A percentile compares a stretch with the other conserved stretches of the same genome.
Conservation (phyloP, 352 stramenopile species). For the Phytophthora boehmeriae region DNA sequence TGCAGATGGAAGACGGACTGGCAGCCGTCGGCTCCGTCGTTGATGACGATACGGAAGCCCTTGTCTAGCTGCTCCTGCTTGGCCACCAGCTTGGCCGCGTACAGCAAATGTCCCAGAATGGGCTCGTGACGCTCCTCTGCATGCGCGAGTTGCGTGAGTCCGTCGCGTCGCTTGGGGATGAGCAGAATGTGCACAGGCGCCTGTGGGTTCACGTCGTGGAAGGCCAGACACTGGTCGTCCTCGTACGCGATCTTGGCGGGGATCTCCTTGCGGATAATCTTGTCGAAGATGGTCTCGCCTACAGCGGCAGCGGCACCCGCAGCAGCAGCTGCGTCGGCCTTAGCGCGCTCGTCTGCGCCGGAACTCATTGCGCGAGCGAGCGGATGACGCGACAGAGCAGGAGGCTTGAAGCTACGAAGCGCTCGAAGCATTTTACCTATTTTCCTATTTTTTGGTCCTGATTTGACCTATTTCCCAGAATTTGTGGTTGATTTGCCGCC, state of each 20-base stretch:
- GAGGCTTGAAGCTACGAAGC: constrained; percentile 16
- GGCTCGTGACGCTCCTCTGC: constrained; percentile 93
- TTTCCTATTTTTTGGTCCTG: neutral
- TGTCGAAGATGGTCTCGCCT: constrained; percentile 97
- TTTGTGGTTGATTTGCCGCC: neutral
- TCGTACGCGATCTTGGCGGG: constrained; percentile 96
- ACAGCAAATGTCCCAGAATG: constrained; percentile 94
- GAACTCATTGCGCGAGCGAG: constrained; percentile 51
- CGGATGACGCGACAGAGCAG: constrained; percentile 11
- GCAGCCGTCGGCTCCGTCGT: constrained; percentile 96
- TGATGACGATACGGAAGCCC: constrained; percentile 97
- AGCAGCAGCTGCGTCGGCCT: constrained; percentile 56
- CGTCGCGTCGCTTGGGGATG: constrained; percentile 96
- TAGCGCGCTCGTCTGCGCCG: constrained; percentile 55
- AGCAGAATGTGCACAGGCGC: constrained; percentile 97
- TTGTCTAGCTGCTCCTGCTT: constrained; percentile 91
- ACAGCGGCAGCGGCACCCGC: constrained; percentile 43
- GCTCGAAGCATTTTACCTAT: constrained; percentile 27
- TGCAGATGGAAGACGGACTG: constrained; percentile 92
- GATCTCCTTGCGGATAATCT: constrained; percentile 96
- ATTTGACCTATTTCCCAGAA: neutral
- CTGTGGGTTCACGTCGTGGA: constrained; percentile 97
- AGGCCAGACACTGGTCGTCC: constrained; percentile 96
- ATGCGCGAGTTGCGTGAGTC: constrained; percentile 91
- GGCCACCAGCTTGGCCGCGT: constrained; percentile 93